These are phyloP conservation scores for Henckelia pumila DNA, from an alignment of 257 asterid genomes.

Conservation along the genomic window DNA sequence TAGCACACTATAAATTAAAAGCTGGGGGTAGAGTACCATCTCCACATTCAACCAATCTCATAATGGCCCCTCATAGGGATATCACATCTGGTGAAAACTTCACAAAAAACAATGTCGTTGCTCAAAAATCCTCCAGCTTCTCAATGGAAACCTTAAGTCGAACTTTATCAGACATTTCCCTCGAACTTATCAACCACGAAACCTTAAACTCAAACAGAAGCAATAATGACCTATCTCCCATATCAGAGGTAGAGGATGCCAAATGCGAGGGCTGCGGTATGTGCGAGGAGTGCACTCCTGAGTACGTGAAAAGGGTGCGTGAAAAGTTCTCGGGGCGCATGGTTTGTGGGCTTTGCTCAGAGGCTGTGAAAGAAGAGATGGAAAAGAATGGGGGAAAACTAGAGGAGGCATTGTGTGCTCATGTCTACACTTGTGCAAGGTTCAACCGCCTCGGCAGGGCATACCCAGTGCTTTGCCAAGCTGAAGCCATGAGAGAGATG, in stretches of 20 bases:
- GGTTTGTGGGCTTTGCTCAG: constrained; percentile 87
- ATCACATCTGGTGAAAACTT: constrained; percentile 27
- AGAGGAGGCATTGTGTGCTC: constrained; percentile 63
- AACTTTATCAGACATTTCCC: constrained; percentile 74
- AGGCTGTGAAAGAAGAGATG: constrained; percentile 85
- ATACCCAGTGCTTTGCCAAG: constrained; percentile 77
- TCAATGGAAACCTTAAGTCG: constrained; percentile 60
- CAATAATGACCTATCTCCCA: constrained; percentile 35
- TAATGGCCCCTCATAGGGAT: constrained; percentile 46
- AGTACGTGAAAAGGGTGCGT: constrained; percentile 52
- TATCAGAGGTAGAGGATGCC: constrained; percentile 75
- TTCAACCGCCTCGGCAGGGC: constrained; percentile 75
- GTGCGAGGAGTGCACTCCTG: constrained; percentile 80
- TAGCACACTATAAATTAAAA: background rate
- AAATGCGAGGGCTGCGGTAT: constrained; percentile 98
- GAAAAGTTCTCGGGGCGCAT: constrained; percentile 54
- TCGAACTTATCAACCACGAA: constrained; percentile 46
- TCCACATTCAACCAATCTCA: background rate
- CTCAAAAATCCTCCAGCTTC: constrained; percentile 46
- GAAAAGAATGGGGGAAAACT: constrained; percentile 69
- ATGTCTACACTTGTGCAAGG: constrained; percentile 68
- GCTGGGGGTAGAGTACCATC: background rate
- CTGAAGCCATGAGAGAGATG: constrained; percentile 78
- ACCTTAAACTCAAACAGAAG: constrained; percentile 21
- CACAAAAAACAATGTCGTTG: constrained; percentile 23